These are phyloP conservation scores for Taiozyma sp. DNA, from an alignment of 1,139 yeast species.

Conservation along the genomic window DNA sequence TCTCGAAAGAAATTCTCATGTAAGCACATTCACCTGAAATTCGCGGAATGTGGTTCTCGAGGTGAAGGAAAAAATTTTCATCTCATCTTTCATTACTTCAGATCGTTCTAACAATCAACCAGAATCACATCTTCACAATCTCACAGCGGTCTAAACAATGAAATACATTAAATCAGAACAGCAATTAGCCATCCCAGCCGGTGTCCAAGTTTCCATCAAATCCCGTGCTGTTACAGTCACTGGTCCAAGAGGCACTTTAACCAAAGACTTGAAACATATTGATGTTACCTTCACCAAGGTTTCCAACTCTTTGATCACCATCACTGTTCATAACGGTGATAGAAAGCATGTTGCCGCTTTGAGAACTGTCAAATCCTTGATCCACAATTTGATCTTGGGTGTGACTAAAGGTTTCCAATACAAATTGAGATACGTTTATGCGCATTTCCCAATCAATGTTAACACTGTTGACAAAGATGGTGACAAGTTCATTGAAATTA, in stretches of 20 bases:
- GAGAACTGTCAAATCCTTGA: slow-evolving; percentile 95
- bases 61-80: neutral
- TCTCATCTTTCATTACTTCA: too few relatives aligned
- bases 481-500: slow-evolving; percentile 79
- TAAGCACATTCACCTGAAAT: neutral
- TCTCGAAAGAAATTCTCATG: neutral
- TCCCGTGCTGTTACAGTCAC: slow-evolving; percentile 86
- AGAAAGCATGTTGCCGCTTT: slow-evolving; percentile 99
- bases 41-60: too few relatives aligned
- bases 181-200: slow-evolving; percentile 87
- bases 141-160: slow-evolving; percentile 10
- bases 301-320: slow-evolving; percentile 65
- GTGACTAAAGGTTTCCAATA: slow-evolving; percentile 98
- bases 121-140: too few relatives aligned
- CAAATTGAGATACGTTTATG: slow-evolving; percentile 99
- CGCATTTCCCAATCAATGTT: slow-evolving; percentile 99
- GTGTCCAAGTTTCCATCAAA: slow-evolving; percentile 85
- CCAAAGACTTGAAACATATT: slow-evolving; percentile 90
- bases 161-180: slow-evolving; percentile 76
- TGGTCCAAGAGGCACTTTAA: slow-evolving; percentile 97
- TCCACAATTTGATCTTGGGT: slow-evolving; percentile 94
- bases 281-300: slow-evolving; percentile 88
- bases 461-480: slow-evolving; percentile 77
- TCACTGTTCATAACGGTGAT: slow-evolving; percentile 97
- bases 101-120: too few relatives aligned